phyloP scores from a whole-genome alignment of 495 filamentous ascomycete species.

The Gamarada debralockiae region DNA sequence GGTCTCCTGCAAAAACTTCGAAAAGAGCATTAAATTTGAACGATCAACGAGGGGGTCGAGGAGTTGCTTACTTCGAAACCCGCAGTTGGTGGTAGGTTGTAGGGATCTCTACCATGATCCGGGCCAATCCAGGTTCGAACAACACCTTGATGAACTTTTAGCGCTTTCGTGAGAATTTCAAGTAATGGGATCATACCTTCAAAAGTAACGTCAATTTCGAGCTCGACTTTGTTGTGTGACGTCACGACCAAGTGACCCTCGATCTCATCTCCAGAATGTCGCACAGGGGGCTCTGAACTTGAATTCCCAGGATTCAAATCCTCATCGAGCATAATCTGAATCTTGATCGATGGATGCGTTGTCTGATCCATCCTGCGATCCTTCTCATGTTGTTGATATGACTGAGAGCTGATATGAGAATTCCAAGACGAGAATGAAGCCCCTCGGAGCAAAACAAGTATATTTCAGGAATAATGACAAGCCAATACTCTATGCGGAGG shows the following conservation, averaged over 20 bases:
- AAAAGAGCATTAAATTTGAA: background rate
- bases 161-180: background rate
- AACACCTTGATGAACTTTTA: background rate
- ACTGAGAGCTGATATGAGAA: no score
- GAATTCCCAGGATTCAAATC: background rate
- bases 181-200: slow-evolving; percentile 5
- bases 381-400: no score
- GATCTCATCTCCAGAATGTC: slow-evolving; percentile 6
- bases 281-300: background rate
- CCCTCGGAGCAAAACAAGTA: no score
- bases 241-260: slow-evolving; percentile 1
- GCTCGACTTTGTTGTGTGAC: slow-evolving; percentile 1
- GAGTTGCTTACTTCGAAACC: slow-evolving; percentile 1
- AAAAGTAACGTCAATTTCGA: slow-evolving; percentile 2
- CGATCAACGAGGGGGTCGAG: background rate
- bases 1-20: slow-evolving; percentile 7
- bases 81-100: background rate
- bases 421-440: no score
- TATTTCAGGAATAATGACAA: no score
- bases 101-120: slow-evolving; percentile 1
- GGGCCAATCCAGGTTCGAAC: slow-evolving; percentile 4
- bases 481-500: no score
- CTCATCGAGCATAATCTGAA: slow-evolving; percentile 7
- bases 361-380: slow-evolving; percentile 4
- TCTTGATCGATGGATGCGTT: background rate